Conservation (phyloP, 192 early-diverging fungal species). For the Backusella liffmaniae region DNA sequence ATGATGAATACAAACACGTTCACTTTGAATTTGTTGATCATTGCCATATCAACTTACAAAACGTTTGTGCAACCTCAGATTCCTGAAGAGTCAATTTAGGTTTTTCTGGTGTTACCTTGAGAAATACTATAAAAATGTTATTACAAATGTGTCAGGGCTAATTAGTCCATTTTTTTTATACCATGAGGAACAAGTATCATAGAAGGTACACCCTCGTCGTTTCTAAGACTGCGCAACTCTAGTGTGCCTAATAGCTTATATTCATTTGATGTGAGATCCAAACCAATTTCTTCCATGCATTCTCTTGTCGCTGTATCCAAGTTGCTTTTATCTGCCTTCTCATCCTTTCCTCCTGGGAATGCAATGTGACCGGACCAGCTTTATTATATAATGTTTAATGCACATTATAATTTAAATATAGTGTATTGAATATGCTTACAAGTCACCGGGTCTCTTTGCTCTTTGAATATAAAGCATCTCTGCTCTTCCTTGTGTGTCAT, state of each 20-base stretch:
- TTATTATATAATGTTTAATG: too few species aligned
- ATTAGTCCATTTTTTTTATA: slow-evolving; percentile 8
- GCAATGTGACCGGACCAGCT: slow-evolving; percentile 36
- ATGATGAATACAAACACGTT: not conserved
- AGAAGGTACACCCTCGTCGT: slow-evolving; percentile 13
- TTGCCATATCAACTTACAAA: slow-evolving; percentile 9
- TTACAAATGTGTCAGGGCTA: not conserved
- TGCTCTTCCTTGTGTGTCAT: not conserved
- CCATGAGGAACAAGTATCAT: slow-evolving; percentile 24
- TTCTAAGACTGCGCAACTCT: slow-evolving; percentile 9
- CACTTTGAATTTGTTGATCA: not conserved
- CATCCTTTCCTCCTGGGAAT: slow-evolving; percentile 34
- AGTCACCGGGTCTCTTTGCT: slow-evolving; percentile 21
- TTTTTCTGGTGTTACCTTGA: slow-evolving; percentile 22
- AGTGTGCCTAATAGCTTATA: slow-evolving; percentile 25
- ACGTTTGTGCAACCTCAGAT: slow-evolving; percentile 20
- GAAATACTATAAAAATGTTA: slow-evolving; percentile 17
- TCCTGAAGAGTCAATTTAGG: slow-evolving; percentile 19
- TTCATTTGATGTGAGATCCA: slow-evolving; percentile 19
- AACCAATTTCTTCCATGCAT: slow-evolving; percentile 30
- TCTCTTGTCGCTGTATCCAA: slow-evolving; percentile 29
- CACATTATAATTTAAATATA: too few species aligned
- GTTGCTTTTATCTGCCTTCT: slow-evolving; percentile 19
- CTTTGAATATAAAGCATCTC: slow-evolving; percentile 34
- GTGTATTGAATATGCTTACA: slow-evolving; percentile 8